A percentile compares a stretch with the other conserved stretches of the same genome.
phyloP scores from a whole-genome alignment of 1,284 basidiomycete genomes.

The Cutaneotrichosporon cavernicola region DNA sequence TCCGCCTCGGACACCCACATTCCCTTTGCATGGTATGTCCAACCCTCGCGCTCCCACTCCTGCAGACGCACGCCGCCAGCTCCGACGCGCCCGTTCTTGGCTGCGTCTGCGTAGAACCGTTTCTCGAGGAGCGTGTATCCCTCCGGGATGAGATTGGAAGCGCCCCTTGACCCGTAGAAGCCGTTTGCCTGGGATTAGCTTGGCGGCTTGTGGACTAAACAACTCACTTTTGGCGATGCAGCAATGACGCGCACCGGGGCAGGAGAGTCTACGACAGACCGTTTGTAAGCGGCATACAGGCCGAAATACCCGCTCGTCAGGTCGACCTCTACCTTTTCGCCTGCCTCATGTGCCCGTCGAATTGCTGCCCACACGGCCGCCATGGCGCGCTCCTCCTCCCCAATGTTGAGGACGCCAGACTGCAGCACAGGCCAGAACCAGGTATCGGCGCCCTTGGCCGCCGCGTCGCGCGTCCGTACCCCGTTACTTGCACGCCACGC shows the following conservation, averaged over 20 bases:
- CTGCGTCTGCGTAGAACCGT: slow-evolving; percentile 72
- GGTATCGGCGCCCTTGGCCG: slow-evolving; percentile 54
- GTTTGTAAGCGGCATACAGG: slow-evolving; percentile 77
- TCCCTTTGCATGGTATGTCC: slow-evolving; percentile 99
- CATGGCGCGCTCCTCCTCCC: slow-evolving; percentile 73
- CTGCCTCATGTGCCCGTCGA: slow-evolving; percentile 10
- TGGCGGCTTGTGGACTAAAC: background rate
- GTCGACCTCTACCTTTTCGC: slow-evolving; percentile 53
- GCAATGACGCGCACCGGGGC: slow-evolving; percentile 73
- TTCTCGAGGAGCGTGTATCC: slow-evolving; percentile 88
- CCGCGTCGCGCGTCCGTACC: slow-evolving; percentile 40
- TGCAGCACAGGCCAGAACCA: slow-evolving; percentile 77
- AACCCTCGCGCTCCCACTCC: slow-evolving; percentile 86
- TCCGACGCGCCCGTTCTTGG: slow-evolving; percentile 58
- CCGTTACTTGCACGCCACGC: slow-evolving; percentile 47
- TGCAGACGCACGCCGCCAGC: slow-evolving; percentile 64
- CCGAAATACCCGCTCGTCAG: slow-evolving; percentile 96
- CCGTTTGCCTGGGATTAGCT: slow-evolving; percentile 75
- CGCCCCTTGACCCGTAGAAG: slow-evolving; percentile 83
- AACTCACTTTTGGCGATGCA: slow-evolving; percentile 63
- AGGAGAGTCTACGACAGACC: slow-evolving; percentile 62
- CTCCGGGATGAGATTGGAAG: slow-evolving; percentile 90
- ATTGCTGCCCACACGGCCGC: slow-evolving; percentile 50
- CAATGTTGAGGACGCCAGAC: slow-evolving; percentile 75
- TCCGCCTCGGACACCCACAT: slow-evolving; percentile 17